Base-by-base conservation (phyloP, 257 asterid species). In the Mitragyna speciosa region DNA sequence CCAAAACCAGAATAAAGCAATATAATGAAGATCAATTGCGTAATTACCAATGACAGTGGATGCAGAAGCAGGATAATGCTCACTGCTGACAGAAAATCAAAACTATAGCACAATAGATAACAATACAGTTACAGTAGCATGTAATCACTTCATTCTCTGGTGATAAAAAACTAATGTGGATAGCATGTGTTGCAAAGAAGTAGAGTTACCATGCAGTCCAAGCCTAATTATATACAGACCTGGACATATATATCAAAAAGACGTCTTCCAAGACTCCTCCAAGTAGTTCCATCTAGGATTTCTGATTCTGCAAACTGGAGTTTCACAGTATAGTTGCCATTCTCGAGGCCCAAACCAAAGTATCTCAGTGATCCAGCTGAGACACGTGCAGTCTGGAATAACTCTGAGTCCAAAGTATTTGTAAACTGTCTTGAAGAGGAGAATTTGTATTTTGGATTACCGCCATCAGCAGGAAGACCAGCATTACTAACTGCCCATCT, bases 401-500 rank as follows among this genome's bases (percentile, higher is more conserved):
- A 56, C 83, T 87, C 92, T 0, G 93, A 72, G 83, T 92, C 93
- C 82, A 82, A 66, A 70, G 96, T 88, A 77, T 87, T 88, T 64
- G 89, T 82, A 81, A 88, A 82, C 56, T 80, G 85, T 20, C 89
- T 75, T 6, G 76, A 17, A 56, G 84, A 71, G 78, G 15, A 28
- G 41, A 59, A 71, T 73, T 7, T 77, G 82, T 85, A 92, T 76
- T 65, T 43, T 39, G 92, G 90, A 81, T 52, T 81, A 5, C 11
- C 52, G 85, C 78, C 87, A 58, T 78, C 93, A 69, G 91, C 49
- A 78, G 91, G 88, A 74, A 88, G 80, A 73, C 98, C 98, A 71
- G 75, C 89, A 88, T 94, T 94, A 78, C 97, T 94, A 70, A 94
- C 92, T 76, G 91, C 95, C 97, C 97, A 94, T 90, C 93, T 88